Evolutionary conservation across 306 rosid genomes (phyloP).

Genomic region (Trichosanthes truncata): DNA sequence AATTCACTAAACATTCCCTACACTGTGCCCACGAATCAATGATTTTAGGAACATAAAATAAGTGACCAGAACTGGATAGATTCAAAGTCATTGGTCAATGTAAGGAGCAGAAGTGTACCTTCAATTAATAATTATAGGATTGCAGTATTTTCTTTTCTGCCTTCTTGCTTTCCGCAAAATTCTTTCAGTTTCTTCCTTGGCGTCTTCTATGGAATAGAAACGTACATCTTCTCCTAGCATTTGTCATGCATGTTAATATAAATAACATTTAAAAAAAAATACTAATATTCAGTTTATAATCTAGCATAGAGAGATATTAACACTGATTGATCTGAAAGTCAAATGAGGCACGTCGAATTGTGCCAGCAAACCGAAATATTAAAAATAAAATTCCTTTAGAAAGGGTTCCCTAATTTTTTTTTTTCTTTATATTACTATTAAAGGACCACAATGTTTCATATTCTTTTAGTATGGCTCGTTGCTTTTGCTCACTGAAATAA

Average conservation of each 20-base stretch:
- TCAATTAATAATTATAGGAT: constrained; percentile 46
- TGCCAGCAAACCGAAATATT: not conserved
- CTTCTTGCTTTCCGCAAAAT: constrained; percentile 79
- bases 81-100: not conserved
- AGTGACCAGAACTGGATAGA: not conserved
- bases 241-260: not conserved
- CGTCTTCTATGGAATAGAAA: constrained; percentile 37
- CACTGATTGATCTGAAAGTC: not conserved
- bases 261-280: not conserved
- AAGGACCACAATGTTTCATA: not conserved
- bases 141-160: constrained; percentile 62
- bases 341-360: not conserved
- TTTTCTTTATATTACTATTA: not conserved
- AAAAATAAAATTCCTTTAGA: not conserved
- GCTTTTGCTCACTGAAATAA: not conserved
- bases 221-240: constrained; percentile 24
- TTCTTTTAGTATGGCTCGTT: not conserved
- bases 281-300: not conserved
- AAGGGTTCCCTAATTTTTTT: not conserved
- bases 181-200: constrained; percentile 54
- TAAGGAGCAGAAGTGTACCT: constrained; percentile 28
- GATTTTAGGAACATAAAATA: not conserved
- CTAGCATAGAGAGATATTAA: not conserved
- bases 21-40: not conserved
- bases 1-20: not conserved